Base-by-base conservation (phyloP, 257 asterid genomes). In the Solanum commersonii region DNA sequence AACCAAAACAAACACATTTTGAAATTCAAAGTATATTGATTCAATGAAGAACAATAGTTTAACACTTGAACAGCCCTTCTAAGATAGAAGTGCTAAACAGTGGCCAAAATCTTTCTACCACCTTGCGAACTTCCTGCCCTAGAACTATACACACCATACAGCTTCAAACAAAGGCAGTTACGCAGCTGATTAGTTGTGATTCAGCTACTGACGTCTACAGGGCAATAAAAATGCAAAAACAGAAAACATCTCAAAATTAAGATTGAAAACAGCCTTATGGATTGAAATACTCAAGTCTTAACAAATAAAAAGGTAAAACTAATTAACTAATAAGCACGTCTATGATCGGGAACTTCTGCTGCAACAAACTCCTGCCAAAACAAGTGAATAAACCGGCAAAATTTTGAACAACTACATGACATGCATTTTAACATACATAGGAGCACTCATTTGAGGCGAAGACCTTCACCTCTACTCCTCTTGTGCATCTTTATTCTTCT, bases 401-500 rank as follows among this genome's bases (percentile, higher is more conserved):
- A 18, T 49, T 49, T 82, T 82, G 86, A 49, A 29, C 42, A 81
- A 82, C 86, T 49, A 82, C 86, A 89, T 90, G 79, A 87, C 46
- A 87, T 52, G 89, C 60, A 86, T 56, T 35, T 63, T 87, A 88
- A 83, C 88, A 91, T 67, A 86, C 91, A 74, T 78, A 25, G 70
- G 33, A 87, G 49, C 74, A 70, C 84, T 87, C n/a, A 72, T 27
- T 70, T 16, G 88, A 87, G 83, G 34, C 23, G 33, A 60, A 31
- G 49, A 31, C 15, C 73, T 34, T 23, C 67, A 37, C 83, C 10
- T 33, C 91, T 90, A 91, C 90, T 92, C 91, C 86, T 92, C 52
- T 84, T 92, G 94, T n/a, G 88, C 94, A 72, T 94, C 98, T 84
- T 92, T 92, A 35, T 84, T 93, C 93, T 95, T 94, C 95, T 93